Base-by-base conservation (phyloP, 2,329 filamentous ascomycete genomes). In the Didymella keratinophila region DNA sequence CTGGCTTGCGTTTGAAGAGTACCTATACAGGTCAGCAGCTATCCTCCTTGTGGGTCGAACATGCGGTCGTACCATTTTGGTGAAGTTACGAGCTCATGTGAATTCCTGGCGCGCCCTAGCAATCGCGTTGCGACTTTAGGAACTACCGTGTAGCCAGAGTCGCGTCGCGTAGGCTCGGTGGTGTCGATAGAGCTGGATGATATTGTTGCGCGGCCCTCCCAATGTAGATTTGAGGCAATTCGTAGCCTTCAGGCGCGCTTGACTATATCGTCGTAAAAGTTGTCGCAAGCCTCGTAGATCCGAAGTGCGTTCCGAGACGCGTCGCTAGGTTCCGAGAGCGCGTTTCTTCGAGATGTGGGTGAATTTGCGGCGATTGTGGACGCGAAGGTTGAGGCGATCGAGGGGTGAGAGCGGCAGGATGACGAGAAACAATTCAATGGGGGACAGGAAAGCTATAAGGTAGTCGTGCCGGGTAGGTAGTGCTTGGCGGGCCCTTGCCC, bases 1-100 rank as follows among this genome's bases (percentile, higher is more conserved):
- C 93, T 56, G 93, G 93, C 80, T 98, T 98, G 71, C 95, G 88
- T 82, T 98, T 98, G 79, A 91, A 97, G 65, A 97, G 85, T 69
- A 99, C 94, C 94, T 98, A 74, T 49, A 52, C 23, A 10, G 48
- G 57, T 76, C 53, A 77, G 69, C 30, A 11, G 21, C 30, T 9
- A 9, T 16, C 52, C 23, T 4, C 11, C 5, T 8, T 12, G 27
- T 25, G 14, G 2, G 25, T 16, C 16, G 4, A 21, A 37, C n/a
- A 47, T 21, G 20, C 21, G 2, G 45, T 39, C 44, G 21, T 70
- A 77, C 76, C 76, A 78, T 78, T 27, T 69, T 73, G 71, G 36
- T 47, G 50, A 28, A 23, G 41, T 52, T 54, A 60, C 49, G 62
- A 61, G 65, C 61, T 70, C 73, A 75, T 76, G 62, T 75, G 70